Conservation (phyloP, 495 filamentous ascomycete species). For the Aspergillus sparsus region DNA sequence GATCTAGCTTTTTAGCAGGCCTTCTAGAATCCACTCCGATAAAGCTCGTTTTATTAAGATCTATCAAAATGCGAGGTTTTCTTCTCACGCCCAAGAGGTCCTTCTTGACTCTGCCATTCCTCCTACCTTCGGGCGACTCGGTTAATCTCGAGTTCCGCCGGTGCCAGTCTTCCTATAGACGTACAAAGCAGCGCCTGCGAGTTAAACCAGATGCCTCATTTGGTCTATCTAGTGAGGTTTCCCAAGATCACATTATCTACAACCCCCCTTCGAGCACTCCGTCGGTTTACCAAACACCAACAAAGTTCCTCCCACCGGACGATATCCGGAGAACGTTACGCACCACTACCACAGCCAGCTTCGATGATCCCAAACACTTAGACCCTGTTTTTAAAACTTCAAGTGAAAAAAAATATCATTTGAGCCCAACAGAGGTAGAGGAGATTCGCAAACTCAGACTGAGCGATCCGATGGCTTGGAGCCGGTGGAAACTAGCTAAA, state of each 20-base stretch:
- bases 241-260: constrained; percentile 74
- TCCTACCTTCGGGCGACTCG: constrained; percentile 41
- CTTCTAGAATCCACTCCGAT: neutral
- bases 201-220: constrained; percentile 75
- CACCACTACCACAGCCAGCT: constrained; percentile 24
- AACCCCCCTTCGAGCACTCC: constrained; percentile 89
- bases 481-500: constrained; percentile 64
- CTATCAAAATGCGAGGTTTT: neutral
- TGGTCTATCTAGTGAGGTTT: constrained; percentile 46
- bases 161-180: constrained; percentile 67
- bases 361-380: constrained; percentile 38
- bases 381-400: constrained; percentile 56
- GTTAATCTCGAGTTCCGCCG: constrained; percentile 43
- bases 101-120: constrained; percentile 46
- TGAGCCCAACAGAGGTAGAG: constrained; percentile 69
- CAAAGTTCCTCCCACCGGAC: constrained; percentile 79
- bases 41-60: neutral
- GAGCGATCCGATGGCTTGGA: constrained; percentile 71
- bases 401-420: constrained; percentile 71
- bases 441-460: constrained; percentile 74
- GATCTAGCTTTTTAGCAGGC: neutral
- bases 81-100: constrained; percentile 37
- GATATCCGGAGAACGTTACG: constrained; percentile 70
- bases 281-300: constrained; percentile 81
- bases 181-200: constrained; percentile 70